Base-by-base conservation (phyloP, 371 early-diverging fungal species). In the Mucor lusitanicus region DNA sequence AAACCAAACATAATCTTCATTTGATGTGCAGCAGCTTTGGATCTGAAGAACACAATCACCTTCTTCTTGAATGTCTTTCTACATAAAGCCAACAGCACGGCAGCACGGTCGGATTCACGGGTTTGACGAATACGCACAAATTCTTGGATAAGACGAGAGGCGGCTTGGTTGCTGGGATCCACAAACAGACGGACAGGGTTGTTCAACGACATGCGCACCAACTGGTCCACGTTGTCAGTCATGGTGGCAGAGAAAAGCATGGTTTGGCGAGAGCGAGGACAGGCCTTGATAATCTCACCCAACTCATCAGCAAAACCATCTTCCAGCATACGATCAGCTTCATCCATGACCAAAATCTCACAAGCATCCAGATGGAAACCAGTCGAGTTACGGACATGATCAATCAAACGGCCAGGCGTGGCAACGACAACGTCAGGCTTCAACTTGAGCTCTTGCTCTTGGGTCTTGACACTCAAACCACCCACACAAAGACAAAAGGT, bases 171-270 rank as follows among this genome's bases (percentile, higher is more conserved):
- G 35, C 80, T 85, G 27, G 87, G 76, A 76, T 99, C 95, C 27
- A 98, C 87, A 76, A 95, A 94, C n/a, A 97, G 85, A 40, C 95
- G 88, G 5, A 94, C 93, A 32, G 98, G 99, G 21, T 90, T 81
- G 60, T 93, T 88, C 59, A 99, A 85, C 0, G 98, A 97, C 78
- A 99, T 87, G 44, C 95, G 92, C 55, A 97, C 90, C 59, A 99
- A 85, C 71, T 97, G 91, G 75, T 97, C 97, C 32, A 98, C 97
- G 71, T 99, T 97, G 75, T 96, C 97, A 3, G 99, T 99, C 99
- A 99, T 99, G n/a, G 99, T 99, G 17, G 99, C 99, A 44, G 97
- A 97, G 86, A 99, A 99, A 54, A 99, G 89, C 93, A 99, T 95
- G 1, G 99, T 98, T 76, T 99, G 99, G 68, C 99, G 88, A 23